phyloP scores from a whole-genome alignment of 192 early-diverging fungal species.

The Entomortierella lignicola region DNA sequence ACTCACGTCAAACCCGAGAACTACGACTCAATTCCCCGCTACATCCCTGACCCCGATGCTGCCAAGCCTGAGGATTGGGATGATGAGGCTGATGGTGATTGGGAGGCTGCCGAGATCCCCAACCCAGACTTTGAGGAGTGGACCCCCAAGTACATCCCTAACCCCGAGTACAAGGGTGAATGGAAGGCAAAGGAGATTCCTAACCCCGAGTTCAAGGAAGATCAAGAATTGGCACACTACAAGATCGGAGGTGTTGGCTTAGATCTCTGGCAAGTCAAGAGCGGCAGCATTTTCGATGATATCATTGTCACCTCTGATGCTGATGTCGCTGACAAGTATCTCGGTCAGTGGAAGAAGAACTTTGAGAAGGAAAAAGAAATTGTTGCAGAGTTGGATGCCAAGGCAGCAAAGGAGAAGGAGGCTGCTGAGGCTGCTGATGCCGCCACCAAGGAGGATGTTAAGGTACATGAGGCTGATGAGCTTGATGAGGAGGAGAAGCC shows the following conservation, averaged over 20 bases:
- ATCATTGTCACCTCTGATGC: constrained; percentile 89
- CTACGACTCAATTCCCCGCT: constrained; percentile 83
- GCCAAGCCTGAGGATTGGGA: constrained; percentile 92
- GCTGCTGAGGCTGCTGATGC: background rate
- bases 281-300: constrained; percentile 93
- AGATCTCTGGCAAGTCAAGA: constrained; percentile 97
- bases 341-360: constrained; percentile 30
- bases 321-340: constrained; percentile 75
- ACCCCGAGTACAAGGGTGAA: constrained; percentile 95
- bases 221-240: constrained; percentile 84
- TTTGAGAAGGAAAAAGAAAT: constrained; percentile 14
- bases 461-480: constrained; percentile 33
- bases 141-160: constrained; percentile 82
- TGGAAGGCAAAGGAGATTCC: constrained; percentile 89
- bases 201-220: constrained; percentile 95
- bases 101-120: constrained; percentile 87
- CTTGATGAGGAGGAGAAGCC: constrained; percentile 21
- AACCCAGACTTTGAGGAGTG: constrained; percentile 93
- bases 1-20: constrained; percentile 82
- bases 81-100: constrained; percentile 95
- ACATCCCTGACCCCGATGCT: constrained; percentile 82
- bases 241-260: constrained; percentile 90
- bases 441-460: constrained; percentile 33
- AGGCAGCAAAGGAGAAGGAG: constrained; percentile 22
- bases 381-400: constrained; percentile 19